A percentile compares a stretch with the other conserved stretches of the same genome.
Conservation (phyloP, 306 rosid species). For the Erythrophleum fordii region DNA sequence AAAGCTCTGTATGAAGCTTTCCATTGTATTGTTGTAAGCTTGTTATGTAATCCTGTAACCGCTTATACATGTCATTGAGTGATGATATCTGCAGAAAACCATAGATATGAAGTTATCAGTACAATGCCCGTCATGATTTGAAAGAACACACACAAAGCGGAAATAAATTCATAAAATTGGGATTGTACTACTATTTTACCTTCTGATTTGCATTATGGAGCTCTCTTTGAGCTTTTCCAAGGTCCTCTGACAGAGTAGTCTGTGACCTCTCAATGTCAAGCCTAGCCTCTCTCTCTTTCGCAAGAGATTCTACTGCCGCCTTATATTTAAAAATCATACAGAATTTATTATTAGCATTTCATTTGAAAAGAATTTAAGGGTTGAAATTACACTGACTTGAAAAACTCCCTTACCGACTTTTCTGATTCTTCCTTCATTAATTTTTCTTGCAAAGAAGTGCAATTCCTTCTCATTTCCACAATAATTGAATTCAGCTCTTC, state of each 20-base stretch:
- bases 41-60: slow-evolving; percentile 90
- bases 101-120: background rate
- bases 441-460: slow-evolving; percentile 74
- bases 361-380: slow-evolving; percentile 27
- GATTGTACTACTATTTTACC: slow-evolving; percentile 51
- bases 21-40: slow-evolving; percentile 94
- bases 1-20: slow-evolving; percentile 92
- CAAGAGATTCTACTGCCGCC: slow-evolving; percentile 83
- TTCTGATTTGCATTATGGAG: slow-evolving; percentile 88
- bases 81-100: slow-evolving; percentile 74
- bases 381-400: slow-evolving; percentile 5
- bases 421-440: slow-evolving; percentile 82
- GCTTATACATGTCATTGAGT: slow-evolving; percentile 95
- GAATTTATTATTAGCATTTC: slow-evolving; percentile 26
- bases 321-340: slow-evolving; percentile 36
- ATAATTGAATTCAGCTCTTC: slow-evolving; percentile 86
- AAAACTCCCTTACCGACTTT: slow-evolving; percentile 67
- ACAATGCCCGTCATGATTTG: slow-evolving; percentile 10
- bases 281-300: slow-evolving; percentile 76
- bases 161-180: background rate
- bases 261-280: slow-evolving; percentile 83
- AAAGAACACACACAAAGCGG: background rate
- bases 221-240: slow-evolving; percentile 82
- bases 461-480: slow-evolving; percentile 74
- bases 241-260: slow-evolving; percentile 71